Evolutionary conservation across 805 yeast species (phyloP).

Genomic region (Candida caryicola): DNA sequence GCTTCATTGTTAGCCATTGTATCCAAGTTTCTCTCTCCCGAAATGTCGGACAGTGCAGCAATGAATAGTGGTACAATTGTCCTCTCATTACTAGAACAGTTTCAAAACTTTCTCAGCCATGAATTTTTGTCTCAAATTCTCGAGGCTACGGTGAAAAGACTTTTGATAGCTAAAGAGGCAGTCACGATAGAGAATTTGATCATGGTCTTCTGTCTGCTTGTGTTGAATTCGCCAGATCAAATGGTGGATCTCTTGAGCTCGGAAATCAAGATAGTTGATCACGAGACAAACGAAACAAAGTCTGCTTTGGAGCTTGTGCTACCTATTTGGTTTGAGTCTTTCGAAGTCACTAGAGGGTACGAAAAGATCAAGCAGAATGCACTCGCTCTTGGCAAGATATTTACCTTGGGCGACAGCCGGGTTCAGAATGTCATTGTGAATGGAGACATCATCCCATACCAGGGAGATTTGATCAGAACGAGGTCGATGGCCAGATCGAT

Average conservation of each 20-base stretch:
- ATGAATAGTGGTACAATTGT: constrained; percentile 71
- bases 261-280: constrained; percentile 29
- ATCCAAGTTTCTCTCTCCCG: constrained; percentile 67
- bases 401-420: constrained; percentile 52
- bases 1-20: constrained; percentile 60
- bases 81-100: constrained; percentile 55
- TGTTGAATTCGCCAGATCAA: constrained; percentile 57
- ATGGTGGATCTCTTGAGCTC: constrained; percentile 59
- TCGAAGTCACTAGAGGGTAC: constrained; percentile 77
- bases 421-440: constrained; percentile 57
- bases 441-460: constrained; percentile 71
- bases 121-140: constrained; percentile 56
- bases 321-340: constrained; percentile 80
- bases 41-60: constrained; percentile 76
- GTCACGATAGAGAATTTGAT: constrained; percentile 75
- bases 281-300: constrained; percentile 13
- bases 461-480: constrained; percentile 68
- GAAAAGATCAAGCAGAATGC: constrained; percentile 65
- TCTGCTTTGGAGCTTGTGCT: constrained; percentile 56
- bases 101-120: constrained; percentile 34
- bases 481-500: constrained; percentile 74
- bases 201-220: constrained; percentile 70
- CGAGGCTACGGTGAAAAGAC: constrained; percentile 67
- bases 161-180: constrained; percentile 63
- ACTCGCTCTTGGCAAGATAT: constrained; percentile 69